Evolutionary conservation across 2,329 filamentous ascomycete genomes (phyloP).

Genomic region (Fusarium decemcellulare): DNA sequence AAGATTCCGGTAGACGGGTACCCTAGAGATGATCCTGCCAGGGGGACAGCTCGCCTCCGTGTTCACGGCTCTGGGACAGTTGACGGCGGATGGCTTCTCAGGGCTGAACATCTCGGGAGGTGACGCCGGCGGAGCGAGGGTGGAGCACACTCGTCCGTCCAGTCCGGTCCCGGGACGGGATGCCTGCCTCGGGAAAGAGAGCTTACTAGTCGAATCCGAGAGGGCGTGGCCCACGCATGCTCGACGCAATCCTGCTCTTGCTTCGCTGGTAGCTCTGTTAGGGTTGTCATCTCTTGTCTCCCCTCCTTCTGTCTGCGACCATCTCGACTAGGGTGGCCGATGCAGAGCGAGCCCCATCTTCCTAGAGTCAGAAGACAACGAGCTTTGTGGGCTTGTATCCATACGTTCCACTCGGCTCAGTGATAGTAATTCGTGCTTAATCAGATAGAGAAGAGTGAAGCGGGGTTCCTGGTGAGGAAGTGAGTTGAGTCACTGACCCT

Average conservation of each 20-base stretch:
- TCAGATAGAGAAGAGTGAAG: constrained; percentile 6
- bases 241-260: constrained; percentile 19
- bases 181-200: constrained; percentile 38
- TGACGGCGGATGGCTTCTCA: not conserved
- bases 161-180: constrained; percentile 44
- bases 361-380: constrained; percentile 30
- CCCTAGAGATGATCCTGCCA: constrained; percentile 9
- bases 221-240: constrained; percentile 27
- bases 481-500: constrained; percentile 4
- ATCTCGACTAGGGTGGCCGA: constrained; percentile 8
- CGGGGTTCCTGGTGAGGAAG: constrained; percentile 16
- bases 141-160: constrained; percentile 29
- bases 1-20: constrained; percentile 8
- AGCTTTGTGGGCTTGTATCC: constrained; percentile 34
- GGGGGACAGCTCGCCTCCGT: constrained; percentile 5
- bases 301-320: not conserved
- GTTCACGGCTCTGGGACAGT: constrained; percentile 2
- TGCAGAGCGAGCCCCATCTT: constrained; percentile 23
- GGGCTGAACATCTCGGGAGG: constrained; percentile 27
- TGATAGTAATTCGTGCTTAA: not conserved
- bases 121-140: constrained; percentile 20
- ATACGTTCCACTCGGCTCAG: constrained; percentile 19
- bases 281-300: constrained; percentile 34
- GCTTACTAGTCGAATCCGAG: constrained; percentile 41
- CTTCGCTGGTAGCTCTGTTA: constrained; percentile 10